Percentiles rank a stretch among this genome's conserved stretches.
phyloP scores from a whole-genome alignment of 129 eudicot genomes.

The Lactuca saligna region DNA sequence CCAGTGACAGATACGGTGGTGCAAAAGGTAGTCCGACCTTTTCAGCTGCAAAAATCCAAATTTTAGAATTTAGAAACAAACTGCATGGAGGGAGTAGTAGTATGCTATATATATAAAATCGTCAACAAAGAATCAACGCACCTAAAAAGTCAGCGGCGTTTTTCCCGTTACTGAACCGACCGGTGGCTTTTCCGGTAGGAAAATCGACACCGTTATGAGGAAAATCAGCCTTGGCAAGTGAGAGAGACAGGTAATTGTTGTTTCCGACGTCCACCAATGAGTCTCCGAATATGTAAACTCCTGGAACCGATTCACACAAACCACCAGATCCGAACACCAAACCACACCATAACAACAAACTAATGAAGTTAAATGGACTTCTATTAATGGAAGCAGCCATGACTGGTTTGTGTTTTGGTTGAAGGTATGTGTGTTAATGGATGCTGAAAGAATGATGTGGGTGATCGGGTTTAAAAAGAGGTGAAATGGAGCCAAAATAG shows the following conservation, averaged over 20 bases:
- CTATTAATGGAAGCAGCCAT: conserved; percentile 21
- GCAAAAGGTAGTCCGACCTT: conserved; percentile 62
- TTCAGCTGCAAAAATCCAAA: conserved; percentile 55
- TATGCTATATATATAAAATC: not conserved
- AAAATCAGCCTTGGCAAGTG: conserved; percentile 71
- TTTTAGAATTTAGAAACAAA: not conserved
- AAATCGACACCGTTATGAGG: conserved; percentile 83
- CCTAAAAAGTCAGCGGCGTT: conserved; percentile 89
- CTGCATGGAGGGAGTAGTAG: not conserved
- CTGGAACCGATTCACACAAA: conserved; percentile 39
- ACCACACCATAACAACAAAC: not conserved
- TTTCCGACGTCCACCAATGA: conserved; percentile 81
- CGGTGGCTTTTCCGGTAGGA: conserved; percentile 68
- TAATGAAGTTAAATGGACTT: conserved; percentile 13
- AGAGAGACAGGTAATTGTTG: conserved; percentile 52
- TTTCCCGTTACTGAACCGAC: conserved; percentile 83
- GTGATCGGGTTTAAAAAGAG: conserved; percentile 25
- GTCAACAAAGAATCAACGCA: conserved; percentile 7
- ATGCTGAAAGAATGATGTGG: not conserved
- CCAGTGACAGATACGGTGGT: conserved; percentile 54
- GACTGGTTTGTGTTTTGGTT: not conserved
- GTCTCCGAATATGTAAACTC: conserved; percentile 68
- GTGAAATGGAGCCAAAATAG: conserved; percentile 10
- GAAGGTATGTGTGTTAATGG: conserved; percentile 1
- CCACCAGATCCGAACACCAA: conserved; percentile 20